phyloP scores from a whole-genome alignment of 2,329 filamentous ascomycete species.

The Fusarium liriodendri region DNA sequence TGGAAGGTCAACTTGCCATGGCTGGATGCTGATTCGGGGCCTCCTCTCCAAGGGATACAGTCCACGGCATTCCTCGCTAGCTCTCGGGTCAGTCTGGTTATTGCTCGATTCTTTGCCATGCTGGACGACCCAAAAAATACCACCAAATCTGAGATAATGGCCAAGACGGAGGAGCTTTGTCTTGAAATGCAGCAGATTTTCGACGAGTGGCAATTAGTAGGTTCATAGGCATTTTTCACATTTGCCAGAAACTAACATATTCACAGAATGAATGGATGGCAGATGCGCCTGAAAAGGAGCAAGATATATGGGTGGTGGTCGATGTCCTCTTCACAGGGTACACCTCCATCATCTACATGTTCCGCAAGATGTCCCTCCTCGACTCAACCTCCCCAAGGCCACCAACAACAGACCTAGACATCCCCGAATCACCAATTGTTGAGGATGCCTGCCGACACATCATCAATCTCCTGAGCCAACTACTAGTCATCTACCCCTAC shows the following conservation, averaged over 20 bases:
- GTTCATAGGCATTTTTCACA: rapidly evolving
- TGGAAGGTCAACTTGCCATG: constrained; percentile 50
- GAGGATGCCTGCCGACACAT: constrained; percentile 41
- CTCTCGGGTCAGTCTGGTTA: constrained; percentile 44
- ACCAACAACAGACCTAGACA: constrained; percentile 42
- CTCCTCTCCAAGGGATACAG: constrained; percentile 36
- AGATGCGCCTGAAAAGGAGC: constrained; percentile 26
- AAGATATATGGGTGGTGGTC: constrained; percentile 42
- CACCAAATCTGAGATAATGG: constrained; percentile 36
- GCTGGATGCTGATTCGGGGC: constrained; percentile 39
- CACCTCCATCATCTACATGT: constrained; percentile 49
- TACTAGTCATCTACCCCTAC: constrained; percentile 38
- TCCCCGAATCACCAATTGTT: constrained; percentile 45
- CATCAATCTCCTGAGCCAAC: constrained; percentile 29
- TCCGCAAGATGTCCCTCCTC: constrained; percentile 46
- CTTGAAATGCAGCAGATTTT: constrained; percentile 43
- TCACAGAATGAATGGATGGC: constrained; percentile 41
- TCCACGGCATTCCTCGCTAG: constrained; percentile 43
- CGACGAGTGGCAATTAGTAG: constrained; percentile 45
- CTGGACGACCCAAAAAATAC: constrained; percentile 38
- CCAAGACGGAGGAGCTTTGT: constrained; percentile 44
- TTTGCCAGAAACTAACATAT: not conserved
- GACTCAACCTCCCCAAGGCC: constrained; percentile 42
- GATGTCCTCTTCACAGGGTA: constrained; percentile 47
- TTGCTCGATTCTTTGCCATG: constrained; percentile 46